Evolutionary conservation across 1,139 yeast species (phyloP), one percentile per base, ranked within the genome.

Genomic region (Geotrichum phurueaensis): DNA sequence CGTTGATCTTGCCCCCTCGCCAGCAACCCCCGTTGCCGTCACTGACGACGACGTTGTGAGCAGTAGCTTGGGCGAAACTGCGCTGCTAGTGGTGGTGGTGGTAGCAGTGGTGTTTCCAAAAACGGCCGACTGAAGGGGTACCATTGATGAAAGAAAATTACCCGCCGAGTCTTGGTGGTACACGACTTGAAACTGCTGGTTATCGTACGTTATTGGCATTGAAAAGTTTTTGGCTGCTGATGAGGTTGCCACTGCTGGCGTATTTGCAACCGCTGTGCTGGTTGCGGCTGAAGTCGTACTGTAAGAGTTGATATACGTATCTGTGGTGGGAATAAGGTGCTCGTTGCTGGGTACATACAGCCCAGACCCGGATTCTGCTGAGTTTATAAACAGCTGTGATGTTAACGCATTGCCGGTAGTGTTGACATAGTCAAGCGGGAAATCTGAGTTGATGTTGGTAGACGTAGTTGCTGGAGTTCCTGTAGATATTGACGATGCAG

Each of bases 371-470:
- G 56, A 54, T 27, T 54, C 56, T 23, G 56, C 39, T 20, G 29
- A 31, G n/a, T 54, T 51, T 15, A 54, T 20, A 45, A 54, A 54
- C 45, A 54, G 25, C 25, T 53, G 56, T 7, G 56, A 53, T 13
- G 56, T 12, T 22, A 53, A n/a, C 13, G 48, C 27, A 18, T 36
- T 49, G n/a, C 20, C 29, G 4, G n/a, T n/a, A 22, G 61, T 54
- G 7, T 60, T 61, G 18, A 60, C 60, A 61, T 70, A 70, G 59
- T 70, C 73, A 45, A 70, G 63, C 15, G 73, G 73, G 59, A 70
- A 70, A 60, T 70, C 73, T 43, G 64, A 64, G 53, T 64, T 57
- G n/a, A 22, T 33, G 22, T 57, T 18, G n/a, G 45, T 9, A 22
- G 43, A 12, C 20, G 47, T 25, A 20, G 62, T 56, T 33, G 54